Evolutionary conservation across 352 stramenopile genomes (phyloP), one percentile per base, ranked within the genome.

Genomic region (Blastocystis sp.): DNA sequence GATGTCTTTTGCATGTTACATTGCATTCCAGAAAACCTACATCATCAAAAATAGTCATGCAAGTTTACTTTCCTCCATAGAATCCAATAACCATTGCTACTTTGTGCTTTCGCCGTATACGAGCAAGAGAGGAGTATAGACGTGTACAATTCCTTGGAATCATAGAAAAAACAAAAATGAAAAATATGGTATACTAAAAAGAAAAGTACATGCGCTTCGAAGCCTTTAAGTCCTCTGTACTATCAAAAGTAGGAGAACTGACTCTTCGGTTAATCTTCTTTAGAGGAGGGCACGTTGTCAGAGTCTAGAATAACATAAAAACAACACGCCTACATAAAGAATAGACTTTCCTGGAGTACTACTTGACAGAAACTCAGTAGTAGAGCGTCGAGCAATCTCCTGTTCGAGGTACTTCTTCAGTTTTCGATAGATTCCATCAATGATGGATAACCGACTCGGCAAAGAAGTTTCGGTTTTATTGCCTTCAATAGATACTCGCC

Each of bases 11-110:
- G 37, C 16, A 58, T 39, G 35, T 78, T 78, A 51, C 14, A 43
- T 32, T 78, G 66, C 66, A 78, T 78, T 59, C 66, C 66, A 7
- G 66, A 78, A 27, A 37, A 78, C 24, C 66, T 78, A 59, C 19
- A 5, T 37, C 24, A 11, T 35, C 52, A 21, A 32, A 32, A 21
- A 78, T 43, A 14, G 16, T 58, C n/a, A 56, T 1, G 12, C 16
- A 42, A 7, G 6, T 27, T 37, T 58, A 78, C 66, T 78, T 78
- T 29, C 37, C 43, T 59, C 66, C 66, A 59, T 78, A 78, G 32
- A 78, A 78, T n/a, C 66, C 66, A 27, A 78, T 24, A 12, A 78
- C 66, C 12, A 78, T 32, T 0, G 66, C 66, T 21, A 54, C 43
- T 27, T 78, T 78, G 66, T 78, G 66, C 24, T 78, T 78, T 37